Base-by-base conservation (phyloP, 352 stramenopile species). In the Phytophthora palmivora region DNA sequence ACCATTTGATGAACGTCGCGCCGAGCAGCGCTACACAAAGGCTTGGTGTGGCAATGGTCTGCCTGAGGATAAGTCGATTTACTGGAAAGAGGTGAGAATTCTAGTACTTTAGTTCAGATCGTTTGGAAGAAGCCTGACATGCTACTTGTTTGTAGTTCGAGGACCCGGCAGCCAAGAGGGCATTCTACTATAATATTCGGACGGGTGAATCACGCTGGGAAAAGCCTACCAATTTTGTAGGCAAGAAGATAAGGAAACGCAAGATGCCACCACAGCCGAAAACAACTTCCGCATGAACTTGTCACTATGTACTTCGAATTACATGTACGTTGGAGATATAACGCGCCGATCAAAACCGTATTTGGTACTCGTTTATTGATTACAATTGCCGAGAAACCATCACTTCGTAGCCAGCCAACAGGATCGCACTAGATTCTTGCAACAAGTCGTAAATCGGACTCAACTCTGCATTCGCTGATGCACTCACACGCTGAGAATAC, bases 371-470 rank as follows among this genome's bases (percentile, higher is more conserved):
- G 26, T 48, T 61, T 63, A 61, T 78, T 18, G 30, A 37, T 58
- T 39, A 12, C 57, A 58, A 53, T 77, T 63, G 68, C 26, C 65
- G 61, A 58, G 59, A 70, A 70, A 69, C 37, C 51, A 70, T 72
- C 30, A 92, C 62, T 63, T 94, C 85, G 58, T 94, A 96, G 10
- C 86, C 85, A 50, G 87, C 87, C 22, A 96, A 67, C 51, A 96
- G 59, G n/a, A 91, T 90, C 24, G 81, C 65, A 38, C 79, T 87
- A 0, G 81, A 89, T 41, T 93, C 86, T 39, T 89, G 77, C 21
- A 96, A 51, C 18, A 92, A 58, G 6, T 93, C 82, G 51, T 90
- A 94, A 38, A 94, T 77, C 6, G 82, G 68, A 61, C 80, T 90
- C 26, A 82, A 41, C 21, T 88, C 56, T 1, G 67, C 49, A 47